phyloP scores from a whole-genome alignment of 208 protist genomes.

The Phytomonas francai region DNA sequence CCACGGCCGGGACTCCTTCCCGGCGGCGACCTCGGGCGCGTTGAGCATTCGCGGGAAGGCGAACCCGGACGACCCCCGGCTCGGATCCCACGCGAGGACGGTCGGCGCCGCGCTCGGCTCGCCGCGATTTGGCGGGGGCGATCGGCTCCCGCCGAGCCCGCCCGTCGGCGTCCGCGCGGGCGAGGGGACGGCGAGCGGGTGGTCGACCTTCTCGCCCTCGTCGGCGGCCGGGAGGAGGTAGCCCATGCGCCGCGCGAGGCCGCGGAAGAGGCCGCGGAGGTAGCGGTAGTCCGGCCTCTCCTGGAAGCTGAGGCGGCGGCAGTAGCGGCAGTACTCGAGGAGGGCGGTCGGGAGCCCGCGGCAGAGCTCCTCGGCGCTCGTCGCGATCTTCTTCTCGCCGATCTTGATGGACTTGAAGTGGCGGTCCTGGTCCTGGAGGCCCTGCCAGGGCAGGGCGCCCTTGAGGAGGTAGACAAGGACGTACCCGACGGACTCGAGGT shows the following conservation, averaged over 20 bases:
- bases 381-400: conserved; percentile 78
- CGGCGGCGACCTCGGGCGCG: not conserved
- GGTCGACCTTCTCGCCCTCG: not conserved
- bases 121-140: not conserved
- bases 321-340: conserved; percentile 67
- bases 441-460: conserved; percentile 92
- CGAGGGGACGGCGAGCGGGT: not conserved
- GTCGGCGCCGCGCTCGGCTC: not conserved
- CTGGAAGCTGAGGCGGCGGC: conserved; percentile 60
- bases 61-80: too few species aligned
- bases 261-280: conserved; percentile 60
- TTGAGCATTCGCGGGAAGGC: too few species aligned
- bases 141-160: not conserved
- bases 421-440: conserved; percentile 68
- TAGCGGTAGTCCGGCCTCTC: conserved; percentile 76
- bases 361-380: conserved; percentile 59
- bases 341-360: conserved; percentile 55
- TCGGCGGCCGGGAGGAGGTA: not conserved
- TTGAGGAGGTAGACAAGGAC: conserved; percentile 91
- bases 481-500: conserved; percentile 91
- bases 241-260: conserved; percentile 19
- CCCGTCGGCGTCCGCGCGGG: not conserved
- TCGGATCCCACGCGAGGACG: not conserved
- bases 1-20: not conserved
- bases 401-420: conserved; percentile 74